phyloP scores from a whole-genome alignment of 2,329 filamentous ascomycete species.

The Clonostachys rosea region DNA sequence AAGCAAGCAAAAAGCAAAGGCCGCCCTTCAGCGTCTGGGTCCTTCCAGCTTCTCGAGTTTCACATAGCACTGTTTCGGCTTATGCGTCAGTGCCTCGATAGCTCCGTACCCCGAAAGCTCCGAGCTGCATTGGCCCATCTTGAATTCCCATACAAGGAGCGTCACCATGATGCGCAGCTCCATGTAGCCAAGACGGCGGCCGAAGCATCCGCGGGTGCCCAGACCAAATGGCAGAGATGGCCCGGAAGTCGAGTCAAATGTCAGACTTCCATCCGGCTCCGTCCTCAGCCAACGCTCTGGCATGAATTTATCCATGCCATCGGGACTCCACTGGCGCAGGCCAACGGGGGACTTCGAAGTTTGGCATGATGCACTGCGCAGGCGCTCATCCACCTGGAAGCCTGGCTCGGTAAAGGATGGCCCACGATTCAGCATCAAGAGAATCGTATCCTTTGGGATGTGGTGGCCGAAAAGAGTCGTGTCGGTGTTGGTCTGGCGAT shows the following conservation, averaged over 20 bases:
- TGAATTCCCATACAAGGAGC: constrained; percentile 19
- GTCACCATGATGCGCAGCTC: constrained; percentile 17
- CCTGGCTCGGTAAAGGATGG: constrained; percentile 2
- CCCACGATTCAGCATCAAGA: constrained; percentile 5
- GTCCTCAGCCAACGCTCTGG: constrained; percentile 3
- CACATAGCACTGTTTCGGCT: constrained; percentile 10
- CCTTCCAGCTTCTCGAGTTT: not conserved
- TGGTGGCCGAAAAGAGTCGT: constrained; percentile 14
- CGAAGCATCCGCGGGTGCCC: constrained; percentile 28
- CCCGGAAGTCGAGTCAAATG: constrained; percentile 20
- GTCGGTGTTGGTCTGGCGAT: constrained; percentile 9
- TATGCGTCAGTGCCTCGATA: constrained; percentile 8
- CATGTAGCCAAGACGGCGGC: constrained; percentile 18
- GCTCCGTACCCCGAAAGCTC: constrained; percentile 10
- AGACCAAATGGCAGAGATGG: constrained; percentile 25
- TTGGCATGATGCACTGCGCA: not conserved
- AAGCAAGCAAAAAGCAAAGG: too few relatives aligned
- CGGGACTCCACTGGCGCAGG: not conserved
- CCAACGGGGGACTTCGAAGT: not conserved
- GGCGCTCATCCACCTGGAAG: constrained; percentile 5
- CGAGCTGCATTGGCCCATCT: constrained; percentile 8
- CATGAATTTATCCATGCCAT: not conserved
- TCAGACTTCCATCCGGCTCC: not conserved
- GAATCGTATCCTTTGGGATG: constrained; percentile 18
- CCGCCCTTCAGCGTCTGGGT: too few relatives aligned